A percentile compares a stretch with the other conserved stretches of the same genome.
Conservation (phyloP, 73 alveolate species). For the Tetrahymena elliotti region DNA sequence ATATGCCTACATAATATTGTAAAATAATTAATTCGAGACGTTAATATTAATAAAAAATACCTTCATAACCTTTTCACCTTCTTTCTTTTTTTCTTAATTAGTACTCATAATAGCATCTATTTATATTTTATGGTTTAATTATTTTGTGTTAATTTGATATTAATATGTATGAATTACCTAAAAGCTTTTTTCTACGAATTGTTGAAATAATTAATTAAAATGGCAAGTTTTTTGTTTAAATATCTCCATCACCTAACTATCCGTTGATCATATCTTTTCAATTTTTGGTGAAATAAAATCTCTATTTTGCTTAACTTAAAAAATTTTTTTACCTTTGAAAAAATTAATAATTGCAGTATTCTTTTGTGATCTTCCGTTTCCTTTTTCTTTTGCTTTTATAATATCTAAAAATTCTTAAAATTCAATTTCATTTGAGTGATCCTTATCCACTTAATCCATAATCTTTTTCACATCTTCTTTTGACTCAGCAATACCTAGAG, state of each 20-base stretch:
- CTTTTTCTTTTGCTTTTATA: slow-evolving; percentile 71
- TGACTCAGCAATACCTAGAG: slow-evolving; percentile 88
- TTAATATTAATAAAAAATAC: not conserved
- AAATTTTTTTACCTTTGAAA: slow-evolving; percentile 47
- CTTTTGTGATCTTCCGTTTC: slow-evolving; percentile 51
- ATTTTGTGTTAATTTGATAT: no score
- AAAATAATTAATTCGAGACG: not conserved
- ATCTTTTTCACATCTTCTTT: slow-evolving; percentile 82
- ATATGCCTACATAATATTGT: not conserved
- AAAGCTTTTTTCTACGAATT: slow-evolving; percentile 32
- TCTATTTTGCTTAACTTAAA: not conserved
- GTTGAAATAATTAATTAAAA: slow-evolving; percentile 29
- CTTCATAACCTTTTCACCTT: slow-evolving; percentile 45
- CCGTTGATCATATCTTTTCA: slow-evolving; percentile 34
- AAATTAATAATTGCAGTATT: slow-evolving; percentile 61
- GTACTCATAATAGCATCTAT: slow-evolving; percentile 40
- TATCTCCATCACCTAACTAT: slow-evolving; percentile 30
- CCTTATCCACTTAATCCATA: slow-evolving; percentile 76
- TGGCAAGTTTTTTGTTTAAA: slow-evolving; percentile 38
- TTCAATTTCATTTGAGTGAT: slow-evolving; percentile 78
- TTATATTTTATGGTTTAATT: not conserved
- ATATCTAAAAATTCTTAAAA: slow-evolving; percentile 78
- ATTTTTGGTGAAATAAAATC: not conserved
- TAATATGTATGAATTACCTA: not conserved
- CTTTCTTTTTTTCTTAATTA: slow-evolving; percentile 28